These are phyloP conservation scores for Calonectria pseudoreteaudii DNA, from an alignment of 2,329 filamentous ascomycete species.

Conservation along the genomic window DNA sequence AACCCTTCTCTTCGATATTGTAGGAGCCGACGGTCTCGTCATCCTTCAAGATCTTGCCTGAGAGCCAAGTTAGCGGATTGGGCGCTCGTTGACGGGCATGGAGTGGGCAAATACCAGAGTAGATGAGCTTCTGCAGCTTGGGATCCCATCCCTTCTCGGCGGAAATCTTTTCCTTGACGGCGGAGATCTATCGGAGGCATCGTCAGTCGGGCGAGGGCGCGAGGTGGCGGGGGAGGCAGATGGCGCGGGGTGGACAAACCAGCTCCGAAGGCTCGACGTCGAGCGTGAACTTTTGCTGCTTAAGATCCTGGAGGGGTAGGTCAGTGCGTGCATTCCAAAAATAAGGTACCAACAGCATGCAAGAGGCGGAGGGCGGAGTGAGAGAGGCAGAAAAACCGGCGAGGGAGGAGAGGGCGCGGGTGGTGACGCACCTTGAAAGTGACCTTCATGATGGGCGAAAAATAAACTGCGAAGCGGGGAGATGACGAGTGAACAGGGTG, in stretches of 20 bases:
- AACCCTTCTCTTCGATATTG: slow-evolving; percentile 99
- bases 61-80: slow-evolving; percentile 37
- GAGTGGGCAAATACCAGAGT: slow-evolving; percentile 76
- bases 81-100: neutral
- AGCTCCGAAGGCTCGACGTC: slow-evolving; percentile 93
- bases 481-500: slow-evolving; percentile 31
- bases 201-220: slow-evolving; percentile 29
- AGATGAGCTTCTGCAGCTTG: slow-evolving; percentile 94
- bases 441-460: slow-evolving; percentile 72
- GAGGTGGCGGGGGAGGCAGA: slow-evolving; percentile 32
- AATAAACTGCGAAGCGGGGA: slow-evolving; percentile 44
- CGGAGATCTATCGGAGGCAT: slow-evolving; percentile 73
- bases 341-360: neutral
- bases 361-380: neutral
- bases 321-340: slow-evolving; percentile 21
- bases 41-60: slow-evolving; percentile 98
- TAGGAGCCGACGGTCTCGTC: slow-evolving; percentile 96
- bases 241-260: slow-evolving; percentile 69
- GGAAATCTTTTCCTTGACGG: slow-evolving; percentile 92
- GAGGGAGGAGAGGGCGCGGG: slow-evolving; percentile 3
- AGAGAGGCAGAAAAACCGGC: slow-evolving; percentile 3
- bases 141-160: slow-evolving; percentile 95
- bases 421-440: slow-evolving; percentile 69
- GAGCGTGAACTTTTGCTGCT: slow-evolving; percentile 98
- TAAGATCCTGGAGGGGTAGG: slow-evolving; percentile 78